A percentile compares a stretch with the other conserved stretches of the same genome.
phyloP scores from a whole-genome alignment of 495 filamentous ascomycete genomes.

The Saxophila tyrrhenica region DNA sequence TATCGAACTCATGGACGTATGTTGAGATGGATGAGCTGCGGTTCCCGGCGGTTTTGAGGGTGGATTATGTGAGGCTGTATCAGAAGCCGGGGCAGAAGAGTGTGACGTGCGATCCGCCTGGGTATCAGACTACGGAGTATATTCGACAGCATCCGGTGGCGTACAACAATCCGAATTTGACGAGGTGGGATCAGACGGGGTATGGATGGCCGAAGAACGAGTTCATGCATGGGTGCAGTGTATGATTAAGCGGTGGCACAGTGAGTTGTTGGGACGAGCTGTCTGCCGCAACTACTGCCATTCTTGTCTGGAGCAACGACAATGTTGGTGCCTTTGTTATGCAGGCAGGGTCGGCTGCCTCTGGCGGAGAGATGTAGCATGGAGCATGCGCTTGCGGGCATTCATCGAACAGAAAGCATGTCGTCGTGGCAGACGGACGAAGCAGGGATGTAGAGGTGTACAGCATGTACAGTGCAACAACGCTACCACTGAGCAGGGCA shows the following conservation, averaged over 20 bases:
- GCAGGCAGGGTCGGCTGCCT: no score
- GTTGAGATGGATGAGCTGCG: constrained; percentile 42
- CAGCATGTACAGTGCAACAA: no score
- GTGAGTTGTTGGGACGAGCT: no score
- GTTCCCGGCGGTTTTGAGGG: constrained; percentile 56
- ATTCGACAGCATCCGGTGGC: constrained; percentile 52
- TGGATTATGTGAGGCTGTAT: constrained; percentile 69
- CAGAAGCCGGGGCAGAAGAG: constrained; percentile 44
- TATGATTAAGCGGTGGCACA: no score
- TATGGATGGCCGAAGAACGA: constrained; percentile 40
- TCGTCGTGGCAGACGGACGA: not conserved
- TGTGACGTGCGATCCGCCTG: constrained; percentile 62
- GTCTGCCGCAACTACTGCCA: no score
- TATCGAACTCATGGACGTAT: constrained; percentile 55
- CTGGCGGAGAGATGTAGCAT: no score
- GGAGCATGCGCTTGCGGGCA: no score
- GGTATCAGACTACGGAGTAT: constrained; percentile 59
- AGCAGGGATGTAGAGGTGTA: not conserved
- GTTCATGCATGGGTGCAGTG: constrained; percentile 35
- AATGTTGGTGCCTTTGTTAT: no score
- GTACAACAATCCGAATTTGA: constrained; percentile 57
- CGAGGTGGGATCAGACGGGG: constrained; percentile 31
- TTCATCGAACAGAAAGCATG: not conserved
- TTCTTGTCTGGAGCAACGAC: no score
- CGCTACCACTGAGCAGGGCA: not conserved